Evolutionary conservation across 371 early-diverging fungal species (phyloP).

Genomic region (Circinella umbellata): DNA sequence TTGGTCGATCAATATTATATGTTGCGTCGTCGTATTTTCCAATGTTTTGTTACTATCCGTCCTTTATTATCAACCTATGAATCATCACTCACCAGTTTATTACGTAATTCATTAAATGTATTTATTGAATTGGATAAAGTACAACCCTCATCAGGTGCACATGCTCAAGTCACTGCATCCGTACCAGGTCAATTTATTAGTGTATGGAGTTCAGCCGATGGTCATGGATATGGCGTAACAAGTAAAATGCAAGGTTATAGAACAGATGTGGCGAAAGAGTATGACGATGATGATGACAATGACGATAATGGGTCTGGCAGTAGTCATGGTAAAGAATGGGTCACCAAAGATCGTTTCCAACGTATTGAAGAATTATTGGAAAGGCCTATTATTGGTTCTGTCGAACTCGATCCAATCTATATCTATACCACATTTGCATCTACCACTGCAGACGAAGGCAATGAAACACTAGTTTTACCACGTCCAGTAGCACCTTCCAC

Average conservation of each 20-base stretch:
- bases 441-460: background rate
- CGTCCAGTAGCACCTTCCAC: slow-evolving; percentile 48
- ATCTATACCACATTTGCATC: slow-evolving; percentile 54
- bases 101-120: slow-evolving; percentile 57
- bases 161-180: slow-evolving; percentile 52
- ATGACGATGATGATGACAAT: slow-evolving; percentile 42
- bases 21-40: slow-evolving; percentile 70
- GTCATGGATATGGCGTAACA: slow-evolving; percentile 68
- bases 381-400: slow-evolving; percentile 64
- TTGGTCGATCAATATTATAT: slow-evolving; percentile 67
- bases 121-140: slow-evolving; percentile 65
- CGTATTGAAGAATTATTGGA: slow-evolving; percentile 61
- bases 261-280: slow-evolving; percentile 45
- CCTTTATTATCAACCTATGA: slow-evolving; percentile 73
- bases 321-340: slow-evolving; percentile 58
- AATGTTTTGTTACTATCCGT: slow-evolving; percentile 72
- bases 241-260: slow-evolving; percentile 63
- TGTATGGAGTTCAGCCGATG: slow-evolving; percentile 64
- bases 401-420: slow-evolving; percentile 64
- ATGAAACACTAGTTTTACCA: slow-evolving; percentile 23
- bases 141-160: slow-evolving; percentile 56
- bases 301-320: slow-evolving; percentile 34
- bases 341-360: slow-evolving; percentile 61
- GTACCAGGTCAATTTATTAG: slow-evolving; percentile 63
- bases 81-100: slow-evolving; percentile 58